phyloP scores from a whole-genome alignment of 2,329 filamentous ascomycete genomes.

The Fusarium proliferatum region DNA sequence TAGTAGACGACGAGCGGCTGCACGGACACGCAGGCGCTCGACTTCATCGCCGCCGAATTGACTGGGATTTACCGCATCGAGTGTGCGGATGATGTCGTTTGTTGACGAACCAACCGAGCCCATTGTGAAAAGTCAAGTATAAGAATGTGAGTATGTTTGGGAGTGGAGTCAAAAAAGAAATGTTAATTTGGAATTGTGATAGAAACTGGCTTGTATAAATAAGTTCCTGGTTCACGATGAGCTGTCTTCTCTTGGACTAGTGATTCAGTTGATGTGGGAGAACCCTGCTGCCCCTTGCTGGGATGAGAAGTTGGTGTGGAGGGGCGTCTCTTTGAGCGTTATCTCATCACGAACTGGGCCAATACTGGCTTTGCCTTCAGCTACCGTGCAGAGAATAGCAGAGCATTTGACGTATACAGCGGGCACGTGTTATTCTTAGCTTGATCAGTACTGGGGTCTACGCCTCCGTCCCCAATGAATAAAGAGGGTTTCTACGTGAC shows the following conservation, averaged over 20 bases:
- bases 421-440: not conserved
- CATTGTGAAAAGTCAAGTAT: not conserved
- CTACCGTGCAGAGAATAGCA: not conserved
- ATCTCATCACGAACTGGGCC: not conserved
- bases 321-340: rapidly evolving
- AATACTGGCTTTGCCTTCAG: not conserved
- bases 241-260: not conserved
- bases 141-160: not conserved
- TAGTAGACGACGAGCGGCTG: slow-evolving; percentile 12
- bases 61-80: slow-evolving; percentile 5
- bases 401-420: rapidly evolving
- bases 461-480: not conserved
- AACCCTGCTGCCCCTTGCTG: not conserved
- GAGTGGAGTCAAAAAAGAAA: not conserved
- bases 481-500: too few species aligned
- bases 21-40: slow-evolving; percentile 33
- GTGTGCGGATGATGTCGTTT: slow-evolving; percentile 2
- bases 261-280: not conserved
- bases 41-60: slow-evolving; percentile 23
- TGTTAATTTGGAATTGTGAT: not conserved
- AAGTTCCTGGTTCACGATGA: rapidly evolving
- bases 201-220: not conserved
- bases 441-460: rapidly evolving
- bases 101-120: not conserved
- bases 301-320: not conserved